phyloP scores from a whole-genome alignment of 495 filamentous ascomycete species.

The Daldinia concentrica region DNA sequence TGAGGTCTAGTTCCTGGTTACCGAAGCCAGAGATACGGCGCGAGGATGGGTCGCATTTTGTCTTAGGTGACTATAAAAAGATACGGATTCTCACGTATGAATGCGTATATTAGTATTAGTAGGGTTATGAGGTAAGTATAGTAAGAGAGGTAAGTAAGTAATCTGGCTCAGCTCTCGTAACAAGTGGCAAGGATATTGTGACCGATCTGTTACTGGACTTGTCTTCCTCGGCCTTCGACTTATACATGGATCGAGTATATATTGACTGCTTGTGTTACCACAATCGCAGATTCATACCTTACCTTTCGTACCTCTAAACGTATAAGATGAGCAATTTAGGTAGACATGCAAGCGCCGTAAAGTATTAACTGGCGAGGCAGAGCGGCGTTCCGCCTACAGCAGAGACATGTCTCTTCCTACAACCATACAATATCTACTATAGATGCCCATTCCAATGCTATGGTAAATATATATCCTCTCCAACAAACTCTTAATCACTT shows the following conservation, averaged over 20 bases:
- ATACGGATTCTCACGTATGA: constrained; percentile 8
- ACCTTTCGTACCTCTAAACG: not conserved
- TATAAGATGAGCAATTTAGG: not conserved
- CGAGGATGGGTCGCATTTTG: not conserved
- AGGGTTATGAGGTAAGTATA: not conserved
- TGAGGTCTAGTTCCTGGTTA: not conserved
- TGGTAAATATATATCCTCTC: too few species aligned
- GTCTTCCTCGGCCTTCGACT: not conserved
- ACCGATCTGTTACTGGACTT: constrained; percentile 13
- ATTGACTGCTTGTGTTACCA: not conserved
- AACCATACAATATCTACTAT: too few species aligned
- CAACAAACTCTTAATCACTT: too few species aligned
- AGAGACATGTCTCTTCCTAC: constrained; percentile 33
- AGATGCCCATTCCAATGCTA: not conserved
- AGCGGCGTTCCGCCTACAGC: constrained; percentile 21
- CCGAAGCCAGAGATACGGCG: not conserved
- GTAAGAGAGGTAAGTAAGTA: not conserved
- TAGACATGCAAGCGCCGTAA: not conserved
- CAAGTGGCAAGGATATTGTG: not conserved
- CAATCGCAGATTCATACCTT: not conserved
- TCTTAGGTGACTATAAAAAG: constrained; percentile 5
- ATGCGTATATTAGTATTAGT: not conserved
- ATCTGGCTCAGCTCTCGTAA: not conserved
- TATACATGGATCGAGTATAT: not conserved
- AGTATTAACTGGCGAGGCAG: not conserved